phyloP scores from a whole-genome alignment of 345 rosid species.

The Aquilaria yunnanensis region DNA sequence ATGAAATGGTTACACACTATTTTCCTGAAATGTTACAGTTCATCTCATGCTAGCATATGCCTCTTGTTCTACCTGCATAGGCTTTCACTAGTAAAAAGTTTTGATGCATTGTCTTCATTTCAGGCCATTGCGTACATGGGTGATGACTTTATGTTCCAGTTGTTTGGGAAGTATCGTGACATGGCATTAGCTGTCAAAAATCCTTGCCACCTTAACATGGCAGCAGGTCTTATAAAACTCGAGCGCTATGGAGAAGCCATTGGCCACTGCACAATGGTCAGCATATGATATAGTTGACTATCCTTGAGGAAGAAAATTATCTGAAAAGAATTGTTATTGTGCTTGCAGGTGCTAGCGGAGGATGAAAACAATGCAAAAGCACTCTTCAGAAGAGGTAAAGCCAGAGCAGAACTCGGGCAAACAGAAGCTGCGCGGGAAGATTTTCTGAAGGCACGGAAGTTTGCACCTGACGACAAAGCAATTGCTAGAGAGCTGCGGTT shows the following conservation, averaged over 20 bases:
- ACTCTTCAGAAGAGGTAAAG: slow-evolving; percentile 87
- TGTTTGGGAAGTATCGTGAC: slow-evolving; percentile 91
- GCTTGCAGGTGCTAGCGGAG: slow-evolving; percentile 67
- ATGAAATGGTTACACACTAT: slow-evolving; percentile 76
- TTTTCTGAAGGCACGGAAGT: slow-evolving; percentile 70
- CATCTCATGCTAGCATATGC: slow-evolving; percentile 2
- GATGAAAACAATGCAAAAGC: slow-evolving; percentile 91
- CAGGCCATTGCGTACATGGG: slow-evolving; percentile 96
- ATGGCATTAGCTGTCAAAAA: slow-evolving; percentile 98
- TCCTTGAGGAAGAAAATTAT: background rate
- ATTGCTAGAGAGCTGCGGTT: slow-evolving; percentile 63
- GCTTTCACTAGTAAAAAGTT: slow-evolving; percentile 15
- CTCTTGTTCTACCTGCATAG: background rate
- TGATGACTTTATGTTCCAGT: slow-evolving; percentile 95
- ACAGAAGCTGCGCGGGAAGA: slow-evolving; percentile 88
- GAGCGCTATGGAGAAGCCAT: slow-evolving; percentile 79
- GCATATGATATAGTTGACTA: slow-evolving; percentile 9
- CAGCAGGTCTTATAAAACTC: slow-evolving; percentile 87
- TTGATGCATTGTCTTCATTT: slow-evolving; percentile 10
- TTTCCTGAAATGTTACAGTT: slow-evolving; percentile 17
- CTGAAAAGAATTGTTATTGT: background rate
- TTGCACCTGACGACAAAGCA: slow-evolving; percentile 80
- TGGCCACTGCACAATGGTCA: slow-evolving; percentile 76
- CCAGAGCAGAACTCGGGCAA: slow-evolving; percentile 87
- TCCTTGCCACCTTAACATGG: slow-evolving; percentile 93